These are phyloP conservation scores for Camellia sinensis DNA, from an alignment of 148 eudicot genomes.

Conservation along the genomic window DNA sequence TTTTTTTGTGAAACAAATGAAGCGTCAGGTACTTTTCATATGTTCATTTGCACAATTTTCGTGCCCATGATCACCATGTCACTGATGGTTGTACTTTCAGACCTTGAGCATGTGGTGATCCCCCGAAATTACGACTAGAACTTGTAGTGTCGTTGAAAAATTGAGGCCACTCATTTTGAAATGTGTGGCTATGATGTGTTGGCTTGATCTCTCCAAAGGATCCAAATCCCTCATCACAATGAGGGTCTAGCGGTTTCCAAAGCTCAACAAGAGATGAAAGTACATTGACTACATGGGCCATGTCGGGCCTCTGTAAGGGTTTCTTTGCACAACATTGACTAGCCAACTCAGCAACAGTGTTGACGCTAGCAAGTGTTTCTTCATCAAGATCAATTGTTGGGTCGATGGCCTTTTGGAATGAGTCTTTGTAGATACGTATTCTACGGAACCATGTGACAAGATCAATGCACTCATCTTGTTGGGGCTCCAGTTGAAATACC, in stretches of 20 bases:
- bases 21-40: too few relatives aligned
- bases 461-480: conserved; percentile 56
- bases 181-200: too few relatives aligned
- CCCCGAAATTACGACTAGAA: too few relatives aligned
- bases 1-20: too few relatives aligned
- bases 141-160: too few relatives aligned
- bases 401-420: conserved; percentile 55
- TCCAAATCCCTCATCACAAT: conserved; percentile 39
- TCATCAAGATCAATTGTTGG: conserved; percentile 47
- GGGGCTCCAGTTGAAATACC: conserved; percentile 33
- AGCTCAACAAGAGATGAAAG: conserved; percentile 59
- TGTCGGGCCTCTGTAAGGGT: conserved; percentile 72
- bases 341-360: conserved; percentile 63
- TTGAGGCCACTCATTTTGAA: too few relatives aligned
- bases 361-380: conserved; percentile 45
- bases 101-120: too few relatives aligned
- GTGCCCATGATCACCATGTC: too few relatives aligned
- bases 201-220: conserved; percentile 3
- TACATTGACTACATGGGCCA: conserved; percentile 65
- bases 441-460: conserved; percentile 76
- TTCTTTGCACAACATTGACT: conserved; percentile 71
- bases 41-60: too few relatives aligned
- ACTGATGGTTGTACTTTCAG: too few relatives aligned
- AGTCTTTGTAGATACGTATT: conserved; percentile 46
- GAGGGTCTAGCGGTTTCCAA: conserved; percentile 66